A percentile compares a stretch with the other conserved stretches of the same genome.
Conservation (phyloP, 352 stramenopile species). For the Phytopythium aichiense region DNA sequence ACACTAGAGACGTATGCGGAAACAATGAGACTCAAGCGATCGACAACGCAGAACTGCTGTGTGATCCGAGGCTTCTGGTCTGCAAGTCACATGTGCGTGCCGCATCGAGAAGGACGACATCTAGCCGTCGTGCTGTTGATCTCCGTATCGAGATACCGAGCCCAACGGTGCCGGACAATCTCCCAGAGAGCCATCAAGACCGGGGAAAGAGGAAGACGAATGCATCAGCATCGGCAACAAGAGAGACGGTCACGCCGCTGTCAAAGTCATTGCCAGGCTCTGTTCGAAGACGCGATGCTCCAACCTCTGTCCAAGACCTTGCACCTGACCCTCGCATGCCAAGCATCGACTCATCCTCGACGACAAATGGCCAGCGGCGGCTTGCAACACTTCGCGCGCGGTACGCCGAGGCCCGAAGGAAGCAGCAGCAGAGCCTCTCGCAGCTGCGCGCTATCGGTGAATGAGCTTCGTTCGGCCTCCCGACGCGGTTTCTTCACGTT, state of each 20-base stretch:
- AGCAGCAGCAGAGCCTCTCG: constrained; percentile 12
- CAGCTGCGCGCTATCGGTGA: not conserved
- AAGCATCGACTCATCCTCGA: not conserved
- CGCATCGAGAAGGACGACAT: not conserved
- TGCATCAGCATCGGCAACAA: not conserved
- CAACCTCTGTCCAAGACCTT: not conserved
- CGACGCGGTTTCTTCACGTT: no score
- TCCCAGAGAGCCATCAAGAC: not conserved
- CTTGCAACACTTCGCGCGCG: constrained; percentile 15
- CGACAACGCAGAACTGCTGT: not conserved
- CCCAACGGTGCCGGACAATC: not conserved
- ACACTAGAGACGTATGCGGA: not conserved
- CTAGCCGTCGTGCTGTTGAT: not conserved
- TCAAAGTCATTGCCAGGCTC: not conserved
- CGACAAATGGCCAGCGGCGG: not conserved
- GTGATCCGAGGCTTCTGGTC: not conserved
- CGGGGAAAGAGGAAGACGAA: not conserved
- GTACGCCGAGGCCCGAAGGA: constrained; percentile 12
- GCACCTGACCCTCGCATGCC: not conserved
- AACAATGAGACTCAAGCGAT: not conserved
- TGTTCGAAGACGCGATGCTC: not conserved
- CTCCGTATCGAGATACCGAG: not conserved
- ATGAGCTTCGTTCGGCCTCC: no score
- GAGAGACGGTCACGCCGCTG: not conserved
- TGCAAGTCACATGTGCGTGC: not conserved